phyloP scores from a whole-genome alignment of 2,329 filamentous ascomycete species.

The Fusarium sp. region DNA sequence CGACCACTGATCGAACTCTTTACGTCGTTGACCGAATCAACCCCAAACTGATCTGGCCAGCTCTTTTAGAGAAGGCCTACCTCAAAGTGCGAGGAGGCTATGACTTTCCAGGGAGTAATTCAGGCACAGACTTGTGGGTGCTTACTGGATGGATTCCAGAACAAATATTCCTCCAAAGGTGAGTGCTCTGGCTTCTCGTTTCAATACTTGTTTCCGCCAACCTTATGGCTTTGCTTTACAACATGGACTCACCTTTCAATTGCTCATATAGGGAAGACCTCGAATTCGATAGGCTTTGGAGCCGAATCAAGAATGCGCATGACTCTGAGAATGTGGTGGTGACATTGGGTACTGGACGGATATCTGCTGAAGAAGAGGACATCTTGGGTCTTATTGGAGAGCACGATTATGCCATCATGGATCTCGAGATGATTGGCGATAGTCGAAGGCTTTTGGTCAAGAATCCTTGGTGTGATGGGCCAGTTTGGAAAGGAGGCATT shows the following conservation, averaged over 20 bases:
- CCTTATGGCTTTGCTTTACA: not conserved
- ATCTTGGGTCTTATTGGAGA: slow-evolving; percentile 85
- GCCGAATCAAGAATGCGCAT: slow-evolving; percentile 78
- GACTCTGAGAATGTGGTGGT: slow-evolving; percentile 83
- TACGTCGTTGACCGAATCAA: slow-evolving; percentile 90
- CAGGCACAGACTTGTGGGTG: slow-evolving; percentile 92
- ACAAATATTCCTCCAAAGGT: slow-evolving; percentile 88
- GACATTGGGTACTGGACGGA: slow-evolving; percentile 88
- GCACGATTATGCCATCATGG: slow-evolving; percentile 93
- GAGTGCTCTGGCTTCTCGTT: slow-evolving; percentile 27
- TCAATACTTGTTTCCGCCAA: not conserved
- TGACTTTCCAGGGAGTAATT: slow-evolving; percentile 97
- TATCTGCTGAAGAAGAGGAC: slow-evolving; percentile 80
- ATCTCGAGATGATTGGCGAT: slow-evolving; percentile 72
- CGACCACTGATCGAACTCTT: slow-evolving; percentile 78
- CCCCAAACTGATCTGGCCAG: slow-evolving; percentile 87
- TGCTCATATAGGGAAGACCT: slow-evolving; percentile 73
- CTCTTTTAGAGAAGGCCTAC: slow-evolving; percentile 94
- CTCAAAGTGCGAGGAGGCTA: slow-evolving; percentile 95
- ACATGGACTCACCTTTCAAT: slow-evolving; percentile 10
- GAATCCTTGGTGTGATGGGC: slow-evolving; percentile 93
- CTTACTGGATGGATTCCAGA: slow-evolving; percentile 97
- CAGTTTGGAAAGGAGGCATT: slow-evolving; percentile 70
- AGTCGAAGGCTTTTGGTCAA: slow-evolving; percentile 83
- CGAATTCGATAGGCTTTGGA: slow-evolving; percentile 81